Evolutionary conservation across 73 alveolate genomes (phyloP), one percentile per base, ranked within the genome.

Genomic region (Symbiodinium pilosum): DNA sequence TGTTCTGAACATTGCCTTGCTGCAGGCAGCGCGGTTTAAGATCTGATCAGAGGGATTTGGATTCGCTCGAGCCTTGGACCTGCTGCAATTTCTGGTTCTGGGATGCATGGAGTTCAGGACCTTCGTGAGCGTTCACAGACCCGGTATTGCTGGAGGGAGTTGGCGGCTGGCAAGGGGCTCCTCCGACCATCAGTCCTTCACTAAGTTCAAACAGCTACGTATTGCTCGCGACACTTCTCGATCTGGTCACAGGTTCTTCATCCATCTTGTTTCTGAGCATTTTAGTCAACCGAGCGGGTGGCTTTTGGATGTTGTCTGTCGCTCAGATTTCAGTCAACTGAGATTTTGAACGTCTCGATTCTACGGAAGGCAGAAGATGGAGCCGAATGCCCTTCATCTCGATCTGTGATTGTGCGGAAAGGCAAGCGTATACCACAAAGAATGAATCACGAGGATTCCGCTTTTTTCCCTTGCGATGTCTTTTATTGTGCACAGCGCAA

Each of bases 271-370:
- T 42, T 88, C 95, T 26, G 44, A 59, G 16, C 73, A 38, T 47
- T 88, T 64, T 44, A 41, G 87, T 5, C 95, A 88, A 36, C 69
- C 95, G 16, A 59, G 95, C 47, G 95, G 95, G n/a, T 88, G 95
- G 95, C 73, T 56, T 28, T 47, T 88, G 87, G 95, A 88, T 41
- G 95, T 41, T 42, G 94, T 40, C 38, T 18, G 34, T 38, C 30
- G 81, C 81, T 64, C 81, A 28, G 34, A 64, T 47, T 6, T 47
- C 14, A 47, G 21, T 47, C 14, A 9, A 14, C 59, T 47, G 59
- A 47, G 21, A 47, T n/a, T n/a, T n/a, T 47, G 59, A 64, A 64
- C 81, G 26, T 3, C 73, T 24, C 26, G 73, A 26, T 54, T n/a
- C 26, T n/a, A 16, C 26, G 73, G 26, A 24, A 64, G 81, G 81